phyloP scores from a whole-genome alignment of 139 green algal genomes.

The Picochlorum sp. region DNA sequence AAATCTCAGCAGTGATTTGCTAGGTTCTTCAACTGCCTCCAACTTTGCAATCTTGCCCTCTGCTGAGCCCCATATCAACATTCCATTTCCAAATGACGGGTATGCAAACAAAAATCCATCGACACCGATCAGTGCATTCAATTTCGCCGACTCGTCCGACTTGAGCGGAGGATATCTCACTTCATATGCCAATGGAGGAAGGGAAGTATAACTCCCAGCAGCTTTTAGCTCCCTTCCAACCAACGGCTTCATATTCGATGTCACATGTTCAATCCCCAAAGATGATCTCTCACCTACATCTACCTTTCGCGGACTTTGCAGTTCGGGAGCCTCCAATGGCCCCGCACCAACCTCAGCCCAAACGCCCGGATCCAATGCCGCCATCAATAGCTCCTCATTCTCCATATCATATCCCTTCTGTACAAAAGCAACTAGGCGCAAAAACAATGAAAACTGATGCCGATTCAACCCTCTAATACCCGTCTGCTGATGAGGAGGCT shows the following conservation, averaged over 20 bases:
- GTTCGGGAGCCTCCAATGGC: conserved; percentile 1
- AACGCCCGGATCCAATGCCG: conserved; percentile 10
- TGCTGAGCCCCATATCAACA: conserved; percentile 30
- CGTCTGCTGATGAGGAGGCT: conserved; percentile 12
- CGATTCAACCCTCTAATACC: conserved; percentile 27
- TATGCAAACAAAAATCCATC: conserved; percentile 51
- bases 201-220: background rate
- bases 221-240: conserved; percentile 3
- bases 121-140: conserved; percentile 34
- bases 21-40: background rate
- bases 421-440: conserved; percentile 36
- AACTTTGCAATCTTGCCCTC: conserved; percentile 18
- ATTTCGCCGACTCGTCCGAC: conserved; percentile 37
- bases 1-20: no score
- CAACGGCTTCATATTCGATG: background rate
- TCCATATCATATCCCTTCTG: conserved; percentile 12
- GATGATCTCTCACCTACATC: background rate
- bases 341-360: conserved; percentile 13
- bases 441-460: conserved; percentile 29
- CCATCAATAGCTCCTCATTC: conserved; percentile 10
- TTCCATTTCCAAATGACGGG: conserved; percentile 18
- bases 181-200: conserved; percentile 29
- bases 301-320: background rate
- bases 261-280: background rate
- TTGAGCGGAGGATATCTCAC: conserved; percentile 46